Base-by-base conservation (phyloP, 371 early-diverging fungal species). In the Actinomortierella ambigua region DNA sequence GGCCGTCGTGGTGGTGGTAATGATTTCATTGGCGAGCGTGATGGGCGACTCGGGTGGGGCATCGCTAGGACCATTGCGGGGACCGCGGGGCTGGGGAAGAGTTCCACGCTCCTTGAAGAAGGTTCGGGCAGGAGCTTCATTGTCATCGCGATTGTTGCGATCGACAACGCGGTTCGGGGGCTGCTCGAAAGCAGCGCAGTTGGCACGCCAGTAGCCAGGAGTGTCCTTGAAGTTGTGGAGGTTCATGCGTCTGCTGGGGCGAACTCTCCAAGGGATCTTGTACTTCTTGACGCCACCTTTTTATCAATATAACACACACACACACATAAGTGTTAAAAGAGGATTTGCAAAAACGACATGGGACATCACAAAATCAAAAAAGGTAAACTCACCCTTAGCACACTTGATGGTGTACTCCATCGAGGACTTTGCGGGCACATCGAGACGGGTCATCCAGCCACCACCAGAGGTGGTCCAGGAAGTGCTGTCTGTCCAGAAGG, bases 361-460 rank as follows among this genome's bases (percentile, higher is more conserved):
- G n/a, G n/a, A n/a, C n/a, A n/a, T n/a, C n/a, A n/a, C n/a, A n/a
- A n/a, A n/a, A n/a, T n/a, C n/a, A n/a, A n/a, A n/a, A n/a, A n/a
- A n/a, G n/a, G n/a, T n/a, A n/a, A 11, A 34, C 34, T 34, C 11
- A 34, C 34, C 34, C 13, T 43, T 34, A 28, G 27, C 61, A 18
- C 75, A 73, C 52, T 73, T 59, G 44, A 73, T 50, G n/a, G 63
- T 63, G 49, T 73, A 73, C 7, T 73, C 61, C 61, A 73, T 63
- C 13, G 62, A 53, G 15, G 53, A 14, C 41, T 60, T 64, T 22
- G 49, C 27, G 23, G 75, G 75, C 9, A 73, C 55, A 42, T 73
- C 75, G 55, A 61, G 63, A 17, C 75, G 75, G 28, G 51, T 63
- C 9, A 68, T 52, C 54, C 66, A 73, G 18, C 75, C 75, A 23